Conservation (phyloP, 441 rosid species). For the California macrophylla region DNA sequence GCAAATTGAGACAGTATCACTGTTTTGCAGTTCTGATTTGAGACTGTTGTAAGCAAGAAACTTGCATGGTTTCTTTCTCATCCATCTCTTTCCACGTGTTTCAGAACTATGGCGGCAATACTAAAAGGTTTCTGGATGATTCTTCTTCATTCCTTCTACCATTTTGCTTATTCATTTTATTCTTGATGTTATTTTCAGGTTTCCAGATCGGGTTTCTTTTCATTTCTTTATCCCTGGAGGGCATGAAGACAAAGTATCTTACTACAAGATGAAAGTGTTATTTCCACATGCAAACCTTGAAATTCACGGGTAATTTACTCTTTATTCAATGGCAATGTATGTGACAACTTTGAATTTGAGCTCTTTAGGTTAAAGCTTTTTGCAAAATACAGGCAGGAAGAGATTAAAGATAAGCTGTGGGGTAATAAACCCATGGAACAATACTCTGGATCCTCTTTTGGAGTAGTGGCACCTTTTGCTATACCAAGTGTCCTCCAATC, state of each 20-base stretch:
- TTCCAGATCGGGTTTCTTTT: constrained; percentile 29
- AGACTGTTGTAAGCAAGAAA: not conserved
- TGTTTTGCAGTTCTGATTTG: not conserved
- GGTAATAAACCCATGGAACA: constrained; percentile 12
- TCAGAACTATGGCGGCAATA: not conserved
- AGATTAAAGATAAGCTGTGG: constrained; percentile 20
- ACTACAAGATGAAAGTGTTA: constrained; percentile 37
- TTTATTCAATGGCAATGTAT: not conserved
- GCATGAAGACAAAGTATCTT: constrained; percentile 29
- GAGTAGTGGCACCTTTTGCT: constrained; percentile 30
- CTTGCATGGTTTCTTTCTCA: not conserved
- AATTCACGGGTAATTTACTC: constrained; percentile 29
- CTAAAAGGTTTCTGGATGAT: not conserved
- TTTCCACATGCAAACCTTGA: constrained; percentile 38
- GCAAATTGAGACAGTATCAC: not conserved
- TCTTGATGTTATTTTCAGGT: constrained; percentile 22
- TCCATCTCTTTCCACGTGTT: not conserved
- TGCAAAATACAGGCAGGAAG: constrained; percentile 29
- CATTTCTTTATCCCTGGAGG: constrained; percentile 40
- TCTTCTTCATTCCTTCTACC: not conserved
- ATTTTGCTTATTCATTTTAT: not conserved
- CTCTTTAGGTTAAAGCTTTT: not conserved
- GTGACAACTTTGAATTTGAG: constrained; percentile 10
- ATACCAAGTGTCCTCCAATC: constrained; percentile 23
- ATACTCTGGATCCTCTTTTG: constrained; percentile 15